Conservation (phyloP, 345 rosid species). For the Crucihimalaya himalaica region DNA sequence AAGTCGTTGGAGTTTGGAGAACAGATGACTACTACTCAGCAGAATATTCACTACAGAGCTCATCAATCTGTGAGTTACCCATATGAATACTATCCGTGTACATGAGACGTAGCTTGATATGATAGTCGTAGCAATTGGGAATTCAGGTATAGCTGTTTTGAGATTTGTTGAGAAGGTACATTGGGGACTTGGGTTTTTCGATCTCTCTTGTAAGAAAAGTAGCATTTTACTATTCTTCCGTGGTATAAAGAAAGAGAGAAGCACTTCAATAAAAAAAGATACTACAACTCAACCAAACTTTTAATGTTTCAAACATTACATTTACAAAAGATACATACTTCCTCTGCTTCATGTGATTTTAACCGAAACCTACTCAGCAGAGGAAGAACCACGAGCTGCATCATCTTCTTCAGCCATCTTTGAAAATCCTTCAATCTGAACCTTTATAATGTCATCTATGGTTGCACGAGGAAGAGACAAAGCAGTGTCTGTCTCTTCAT, state of each 20-base stretch:
- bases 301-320: not conserved
- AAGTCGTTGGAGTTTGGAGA: constrained; percentile 58
- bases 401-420: constrained; percentile 32
- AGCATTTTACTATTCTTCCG: constrained; percentile 44
- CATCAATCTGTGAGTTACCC: constrained; percentile 63
- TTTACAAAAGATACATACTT: constrained; percentile 33
- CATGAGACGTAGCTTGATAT: constrained; percentile 22
- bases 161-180: constrained; percentile 37
- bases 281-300: constrained; percentile 13
- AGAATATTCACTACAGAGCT: constrained; percentile 48
- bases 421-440: constrained; percentile 35
- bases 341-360: constrained; percentile 2
- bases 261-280: constrained; percentile 10
- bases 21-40: constrained; percentile 44
- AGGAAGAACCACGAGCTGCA: constrained; percentile 31
- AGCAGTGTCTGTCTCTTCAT: constrained; percentile 7
- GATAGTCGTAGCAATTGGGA: constrained; percentile 4
- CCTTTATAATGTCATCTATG: constrained; percentile 35
- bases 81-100: constrained; percentile 46
- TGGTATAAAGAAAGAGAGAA: constrained; percentile 30
- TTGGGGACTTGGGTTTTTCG: constrained; percentile 38
- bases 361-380: constrained; percentile 18
- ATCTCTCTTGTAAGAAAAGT: constrained; percentile 34
- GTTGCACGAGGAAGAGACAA: constrained; percentile 25
- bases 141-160: constrained; percentile 18